Evolutionary conservation across 2,329 filamentous ascomycete genomes (phyloP), one percentile per base, ranked within the genome.

Genomic region (Xylariaceae sp.): DNA sequence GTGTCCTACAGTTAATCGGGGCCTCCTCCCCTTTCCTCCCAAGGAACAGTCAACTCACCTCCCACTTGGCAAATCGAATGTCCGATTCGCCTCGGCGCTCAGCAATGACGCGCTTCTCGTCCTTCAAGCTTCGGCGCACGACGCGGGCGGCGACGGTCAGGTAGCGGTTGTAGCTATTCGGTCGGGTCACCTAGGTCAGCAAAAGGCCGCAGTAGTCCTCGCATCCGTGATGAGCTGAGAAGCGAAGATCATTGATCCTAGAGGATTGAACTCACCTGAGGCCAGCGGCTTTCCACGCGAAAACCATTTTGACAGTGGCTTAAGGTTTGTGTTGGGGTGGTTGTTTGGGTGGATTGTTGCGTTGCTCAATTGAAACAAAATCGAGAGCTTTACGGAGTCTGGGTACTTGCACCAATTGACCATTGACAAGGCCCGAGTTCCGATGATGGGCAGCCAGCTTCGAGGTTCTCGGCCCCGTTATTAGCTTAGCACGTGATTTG

Each of bases 201-300:
- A 63, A 62, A 61, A 45, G 45, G 44, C 28, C 40, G 68, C 57
- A 41, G 49, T 46, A 19, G 52, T 45, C 28, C 23, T 49, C 43
- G 11, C 6, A 45, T 36, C 19, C 34, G n/a, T n/a, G 16, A 19
- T 48, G 41, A 28, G 41, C 54, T 51, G 48, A 26, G 39, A 58
- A n/a, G 16, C 34, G n/a, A 39, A 12, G 19, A 11, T 49, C 44
- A 34, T 51, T 6, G 16, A 19, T 11, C 26, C 31, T 39, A 23
- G 40, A 60, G 43, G 60, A 68, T 61, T 63, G 60, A 46, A 84
- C 91, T 78, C 90, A 96, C 93, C 88, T 96, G 76, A 98, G 84
- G 80, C 95, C 95, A 78, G 95, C 91, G 75, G 93, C 87, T 90
- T 97, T 98, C 95, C 94, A 99, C 76, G 93, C 91, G 83, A 93